phyloP scores from a whole-genome alignment of 129 eudicot species.

The Centrapalus pauciflorus region DNA sequence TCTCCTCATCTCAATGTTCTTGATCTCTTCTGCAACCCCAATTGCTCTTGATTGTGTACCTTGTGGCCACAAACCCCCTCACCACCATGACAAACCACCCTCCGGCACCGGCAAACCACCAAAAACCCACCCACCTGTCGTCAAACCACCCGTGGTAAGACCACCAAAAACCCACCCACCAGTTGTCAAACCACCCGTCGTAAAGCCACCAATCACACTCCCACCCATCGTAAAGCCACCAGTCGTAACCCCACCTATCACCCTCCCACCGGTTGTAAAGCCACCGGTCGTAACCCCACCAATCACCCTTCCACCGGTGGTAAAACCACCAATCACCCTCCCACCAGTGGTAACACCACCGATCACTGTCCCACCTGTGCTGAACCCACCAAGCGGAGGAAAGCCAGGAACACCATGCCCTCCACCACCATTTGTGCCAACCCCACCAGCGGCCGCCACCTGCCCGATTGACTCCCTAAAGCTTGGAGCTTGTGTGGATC shows the following conservation, averaged over 20 bases:
- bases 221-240: slow-evolving; percentile 14
- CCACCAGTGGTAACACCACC: slow-evolving; percentile 29
- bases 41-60: slow-evolving; percentile 57
- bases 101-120: slow-evolving; percentile 20
- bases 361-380: slow-evolving; percentile 21
- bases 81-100: slow-evolving; percentile 15
- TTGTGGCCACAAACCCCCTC: slow-evolving; percentile 34
- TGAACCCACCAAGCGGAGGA: slow-evolving; percentile 32
- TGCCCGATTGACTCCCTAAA: slow-evolving; percentile 76
- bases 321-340: not conserved
- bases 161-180: slow-evolving; percentile 19
- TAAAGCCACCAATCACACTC: not conserved
- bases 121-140: slow-evolving; percentile 8
- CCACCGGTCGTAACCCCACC: slow-evolving; percentile 31
- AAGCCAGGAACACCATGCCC: slow-evolving; percentile 48
- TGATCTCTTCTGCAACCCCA: slow-evolving; percentile 52
- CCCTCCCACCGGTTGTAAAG: slow-evolving; percentile 15
- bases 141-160: slow-evolving; percentile 8
- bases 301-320: slow-evolving; percentile 15
- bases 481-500: slow-evolving; percentile 89
- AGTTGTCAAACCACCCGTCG: slow-evolving; percentile 11
- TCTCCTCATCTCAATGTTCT: slow-evolving; percentile 64
- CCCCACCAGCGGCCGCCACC: not conserved
- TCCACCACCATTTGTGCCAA: slow-evolving; percentile 33
- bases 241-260: slow-evolving; percentile 28